Conservation (phyloP, 108 stramenopile genomes). For the Conticribra weissflogii region DNA sequence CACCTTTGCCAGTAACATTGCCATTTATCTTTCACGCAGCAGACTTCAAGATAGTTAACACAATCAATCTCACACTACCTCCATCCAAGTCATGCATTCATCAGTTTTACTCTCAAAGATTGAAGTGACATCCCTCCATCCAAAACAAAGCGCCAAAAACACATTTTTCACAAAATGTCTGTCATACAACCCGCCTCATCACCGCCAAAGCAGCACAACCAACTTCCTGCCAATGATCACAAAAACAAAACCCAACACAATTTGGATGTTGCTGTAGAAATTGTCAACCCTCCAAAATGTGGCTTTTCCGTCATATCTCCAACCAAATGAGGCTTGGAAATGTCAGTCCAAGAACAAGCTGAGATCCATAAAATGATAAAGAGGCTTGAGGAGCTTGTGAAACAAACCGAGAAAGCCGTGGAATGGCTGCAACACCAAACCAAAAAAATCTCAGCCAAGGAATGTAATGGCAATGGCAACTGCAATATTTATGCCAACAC, state of each 20-base stretch:
- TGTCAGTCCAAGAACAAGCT: constrained; percentile 15
- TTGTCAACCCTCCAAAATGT: constrained; percentile 77
- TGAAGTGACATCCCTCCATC: too few relatives aligned
- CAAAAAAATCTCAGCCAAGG: background rate
- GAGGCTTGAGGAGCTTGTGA: constrained; percentile 63
- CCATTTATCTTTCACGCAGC: too few relatives aligned
- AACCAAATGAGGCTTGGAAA: constrained; percentile 41
- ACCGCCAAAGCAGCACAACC: background rate
- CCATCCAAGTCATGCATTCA: too few relatives aligned
- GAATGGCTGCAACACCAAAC: constrained; percentile 37
- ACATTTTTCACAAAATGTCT: too few relatives aligned
- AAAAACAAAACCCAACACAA: constrained; percentile 20
- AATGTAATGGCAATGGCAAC: too few relatives aligned
- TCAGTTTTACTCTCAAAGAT: too few relatives aligned
- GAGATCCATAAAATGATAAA: constrained; percentile 37
- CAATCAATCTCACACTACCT: too few relatives aligned
- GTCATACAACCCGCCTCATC: background rate
- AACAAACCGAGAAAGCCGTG: constrained; percentile 55
- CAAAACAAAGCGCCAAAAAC: too few relatives aligned
- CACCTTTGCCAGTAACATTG: too few relatives aligned
- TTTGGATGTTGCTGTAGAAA: constrained; percentile 84
- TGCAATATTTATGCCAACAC: too few relatives aligned
- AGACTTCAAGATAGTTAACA: too few relatives aligned
- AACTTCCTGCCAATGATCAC: background rate
- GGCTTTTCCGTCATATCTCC: constrained; percentile 65